A percentile compares a stretch with the other conserved stretches of the same genome.
Evolutionary conservation across 192 early-diverging fungal species (phyloP).

Genomic region (Rhizoclosmatium sp.): DNA sequence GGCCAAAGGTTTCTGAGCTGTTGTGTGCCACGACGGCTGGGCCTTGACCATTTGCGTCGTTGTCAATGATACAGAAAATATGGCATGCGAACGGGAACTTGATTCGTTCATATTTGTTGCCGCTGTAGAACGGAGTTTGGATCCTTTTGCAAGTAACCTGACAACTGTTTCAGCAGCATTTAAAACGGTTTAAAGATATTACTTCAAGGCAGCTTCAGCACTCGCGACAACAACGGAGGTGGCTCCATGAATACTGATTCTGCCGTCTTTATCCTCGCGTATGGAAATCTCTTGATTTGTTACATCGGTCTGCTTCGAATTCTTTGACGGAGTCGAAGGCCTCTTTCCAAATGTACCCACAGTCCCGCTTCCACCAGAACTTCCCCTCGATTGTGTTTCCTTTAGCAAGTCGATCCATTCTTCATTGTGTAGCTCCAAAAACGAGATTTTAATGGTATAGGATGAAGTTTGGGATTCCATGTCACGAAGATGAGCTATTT

Average conservation of each 20-base stretch:
- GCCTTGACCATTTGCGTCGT: constrained; percentile 50
- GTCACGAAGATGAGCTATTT: not conserved
- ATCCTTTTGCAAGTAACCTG: constrained; percentile 72
- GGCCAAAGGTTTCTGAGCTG: not conserved
- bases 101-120: constrained; percentile 91
- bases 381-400: constrained; percentile 1
- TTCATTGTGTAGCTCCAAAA: constrained; percentile 96
- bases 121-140: constrained; percentile 78
- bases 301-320: not conserved
- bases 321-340: not conserved
- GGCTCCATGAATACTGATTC: constrained; percentile 82
- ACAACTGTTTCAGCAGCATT: not conserved
- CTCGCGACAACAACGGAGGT: constrained; percentile 60
- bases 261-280: constrained; percentile 82
- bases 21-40: constrained; percentile 46
- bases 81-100: constrained; percentile 95
- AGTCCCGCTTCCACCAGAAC: not conserved
- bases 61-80: constrained; percentile 82
- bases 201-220: constrained; percentile 36
- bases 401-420: constrained; percentile 90
- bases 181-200: not conserved
- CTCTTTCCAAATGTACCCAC: not conserved
- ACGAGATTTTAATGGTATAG: constrained; percentile 73
- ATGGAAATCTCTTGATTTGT: constrained; percentile 58
- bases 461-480: not conserved